These are phyloP conservation scores for Leonotis leonurus DNA, from an alignment of 257 asterid genomes.

Conservation along the genomic window DNA sequence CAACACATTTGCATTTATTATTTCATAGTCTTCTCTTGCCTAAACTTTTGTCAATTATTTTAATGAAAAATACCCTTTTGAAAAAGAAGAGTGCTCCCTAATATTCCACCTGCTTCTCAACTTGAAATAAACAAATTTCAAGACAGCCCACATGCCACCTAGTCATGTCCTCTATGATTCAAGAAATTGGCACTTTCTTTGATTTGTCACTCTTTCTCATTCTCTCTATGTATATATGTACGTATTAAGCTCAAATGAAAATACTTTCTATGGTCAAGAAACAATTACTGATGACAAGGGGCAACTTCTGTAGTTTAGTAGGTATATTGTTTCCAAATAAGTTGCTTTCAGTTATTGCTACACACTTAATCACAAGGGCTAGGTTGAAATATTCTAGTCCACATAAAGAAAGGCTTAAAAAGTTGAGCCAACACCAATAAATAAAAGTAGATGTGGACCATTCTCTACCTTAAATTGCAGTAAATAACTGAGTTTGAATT, in stretches of 20 bases:
- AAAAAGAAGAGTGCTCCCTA: not conserved
- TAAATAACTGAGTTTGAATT: conserved; percentile 9
- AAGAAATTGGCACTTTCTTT: too few species aligned
- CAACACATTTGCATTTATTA: too few species aligned
- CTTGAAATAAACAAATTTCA: not conserved
- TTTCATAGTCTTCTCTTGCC: not conserved
- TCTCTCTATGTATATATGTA: too few species aligned
- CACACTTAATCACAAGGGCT: conserved; percentile 10
- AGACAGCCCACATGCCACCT: conserved; percentile 8
- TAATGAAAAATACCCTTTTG: not conserved
- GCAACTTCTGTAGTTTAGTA: not conserved
- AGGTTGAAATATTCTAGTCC: conserved; percentile 14
- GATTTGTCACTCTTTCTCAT: too few species aligned
- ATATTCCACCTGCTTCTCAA: conserved; percentile 24
- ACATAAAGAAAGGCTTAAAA: conserved; percentile 11
- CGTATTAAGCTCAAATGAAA: conserved; percentile 25
- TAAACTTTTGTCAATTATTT: not conserved
- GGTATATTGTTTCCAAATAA: conserved; percentile 12
- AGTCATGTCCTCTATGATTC: not conserved
- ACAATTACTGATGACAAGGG: not conserved
- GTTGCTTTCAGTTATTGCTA: conserved; percentile 21
- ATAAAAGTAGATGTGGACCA: conserved; percentile 27
- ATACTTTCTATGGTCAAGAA: too few species aligned
- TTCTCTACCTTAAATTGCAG: not conserved
- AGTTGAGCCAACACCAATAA: conserved; percentile 20